Base-by-base conservation (phyloP, 2,329 filamentous ascomycete genomes). In the Fusarium caatingaense region DNA sequence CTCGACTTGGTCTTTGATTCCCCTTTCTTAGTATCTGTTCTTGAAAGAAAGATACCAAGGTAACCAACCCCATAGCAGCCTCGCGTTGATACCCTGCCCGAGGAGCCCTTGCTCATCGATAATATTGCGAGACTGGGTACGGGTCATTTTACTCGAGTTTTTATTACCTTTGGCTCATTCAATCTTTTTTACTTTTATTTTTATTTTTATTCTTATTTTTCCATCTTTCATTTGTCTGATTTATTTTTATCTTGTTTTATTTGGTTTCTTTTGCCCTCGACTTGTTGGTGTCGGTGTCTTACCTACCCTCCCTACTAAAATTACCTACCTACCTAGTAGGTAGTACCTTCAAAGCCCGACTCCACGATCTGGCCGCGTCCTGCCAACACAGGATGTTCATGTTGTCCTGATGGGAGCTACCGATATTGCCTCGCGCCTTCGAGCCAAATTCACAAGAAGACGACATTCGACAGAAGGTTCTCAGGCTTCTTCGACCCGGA, bases 381-480 rank as follows among this genome's bases (percentile, higher is more conserved):
- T 55, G 61, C 58, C 60, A 55, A 64, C 56, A 45, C 27, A 58
- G 60, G 56, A 58, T 60, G 51, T 48, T 49, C 63, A 73, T 72
- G 69, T 68, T 56, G 55, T 67, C 51, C 58, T 66, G 57, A 85
- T 85, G 83, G 83, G 82, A 63, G 71, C 72, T 56, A 71, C 75
- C 40, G 82, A 84, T 68, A 75, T 86, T 60, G 81, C 78, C 72
- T 80, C 83, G 67, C 83, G 83, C 68, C 79, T 86, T 73, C 81
- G 82, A 75, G 82, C 83, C 72, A 83, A 80, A 67, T 81, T 86
- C 64, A 77, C 81, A 57, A 77, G 82, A 45, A 72, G 77, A 64
- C 79, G 83, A 68, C 79, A 82, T 60, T 84, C 83, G 57, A 76
- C 78, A 34, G 72, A 78, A 30, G 77, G 78, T 47, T 80, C 81